phyloP scores from a whole-genome alignment of 495 filamentous ascomycete genomes.

The Amphirosellinia nigrospora region DNA sequence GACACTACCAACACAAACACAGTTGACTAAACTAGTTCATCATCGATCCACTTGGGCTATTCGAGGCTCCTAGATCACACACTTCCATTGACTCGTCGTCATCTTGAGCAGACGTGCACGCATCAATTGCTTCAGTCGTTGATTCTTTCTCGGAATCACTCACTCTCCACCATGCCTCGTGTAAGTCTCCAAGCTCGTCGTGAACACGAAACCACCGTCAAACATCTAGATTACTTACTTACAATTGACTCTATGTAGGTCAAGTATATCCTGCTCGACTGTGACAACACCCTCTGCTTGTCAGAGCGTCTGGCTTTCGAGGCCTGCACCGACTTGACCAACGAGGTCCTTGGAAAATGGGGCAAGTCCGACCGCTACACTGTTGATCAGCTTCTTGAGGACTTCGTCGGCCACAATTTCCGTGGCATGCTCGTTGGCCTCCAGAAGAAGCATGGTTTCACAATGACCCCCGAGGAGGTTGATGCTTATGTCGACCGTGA shows the following conservation, averaged over 20 bases:
- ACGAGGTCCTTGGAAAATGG: slow-evolving; percentile 79
- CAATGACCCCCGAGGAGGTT: slow-evolving; percentile 68
- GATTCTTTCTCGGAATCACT: background rate
- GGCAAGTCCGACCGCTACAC: slow-evolving; percentile 77
- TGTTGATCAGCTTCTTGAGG: slow-evolving; percentile 74
- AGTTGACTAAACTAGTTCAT: slow-evolving; percentile 21
- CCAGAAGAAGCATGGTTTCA: slow-evolving; percentile 77
- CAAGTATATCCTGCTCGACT: slow-evolving; percentile 89
- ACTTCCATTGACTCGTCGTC: background rate
- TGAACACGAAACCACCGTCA: background rate
- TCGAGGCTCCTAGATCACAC: slow-evolving; percentile 4
- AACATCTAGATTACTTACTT: slow-evolving; percentile 23
- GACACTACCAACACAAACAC: slow-evolving; percentile 18
- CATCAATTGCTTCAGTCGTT: background rate
- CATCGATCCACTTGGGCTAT: slow-evolving; percentile 21
- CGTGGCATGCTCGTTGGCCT: slow-evolving; percentile 81
- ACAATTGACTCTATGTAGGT: slow-evolving; percentile 54
- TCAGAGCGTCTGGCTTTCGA: slow-evolving; percentile 93
- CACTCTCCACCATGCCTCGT: slow-evolving; percentile 39
- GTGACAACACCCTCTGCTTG: slow-evolving; percentile 96
- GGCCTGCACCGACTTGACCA: slow-evolving; percentile 90
- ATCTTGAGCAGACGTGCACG: slow-evolving; percentile 2
- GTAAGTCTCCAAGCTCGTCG: slow-evolving; percentile 31
- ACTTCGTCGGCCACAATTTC: slow-evolving; percentile 97
- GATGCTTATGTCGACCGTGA: slow-evolving; percentile 79